These are phyloP conservation scores for Solanum pimpinellifolium DNA, from an alignment of 257 asterid species.

Conservation along the genomic window DNA sequence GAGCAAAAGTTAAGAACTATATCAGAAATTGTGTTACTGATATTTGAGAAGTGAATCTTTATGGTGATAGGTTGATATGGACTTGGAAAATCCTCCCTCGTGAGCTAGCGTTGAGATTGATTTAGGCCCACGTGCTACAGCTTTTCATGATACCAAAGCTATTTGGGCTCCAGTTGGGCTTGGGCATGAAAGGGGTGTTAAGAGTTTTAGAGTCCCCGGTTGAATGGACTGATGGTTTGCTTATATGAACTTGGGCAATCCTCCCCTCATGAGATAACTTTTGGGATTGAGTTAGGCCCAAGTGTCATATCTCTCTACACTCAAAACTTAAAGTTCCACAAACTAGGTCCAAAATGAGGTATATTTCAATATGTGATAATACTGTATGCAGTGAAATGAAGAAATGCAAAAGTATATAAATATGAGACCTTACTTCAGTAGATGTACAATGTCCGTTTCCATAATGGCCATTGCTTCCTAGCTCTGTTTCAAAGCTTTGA, in stretches of 20 bases:
- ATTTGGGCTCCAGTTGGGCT: too few species aligned
- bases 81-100: too few species aligned
- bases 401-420: background rate
- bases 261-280: background rate
- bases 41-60: background rate
- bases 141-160: too few species aligned
- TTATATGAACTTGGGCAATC: background rate
- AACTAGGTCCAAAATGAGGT: too few species aligned
- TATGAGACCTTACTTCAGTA: constrained; percentile 54
- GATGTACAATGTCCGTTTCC: constrained; percentile 22
- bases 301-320: background rate
- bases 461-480: constrained; percentile 10
- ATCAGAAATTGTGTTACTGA: background rate
- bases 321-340: background rate
- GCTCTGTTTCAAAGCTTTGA: constrained; percentile 27
- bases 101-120: too few species aligned
- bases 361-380: background rate
- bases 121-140: too few species aligned
- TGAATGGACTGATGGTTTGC: background rate
- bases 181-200: too few species aligned
- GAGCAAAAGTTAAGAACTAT: background rate
- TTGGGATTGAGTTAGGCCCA: background rate
- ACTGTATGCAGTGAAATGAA: background rate
- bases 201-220: background rate
- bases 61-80: background rate